These are phyloP conservation scores for Tolypocladium amazonense DNA, from an alignment of 2,329 filamentous ascomycete genomes.

Conservation along the genomic window DNA sequence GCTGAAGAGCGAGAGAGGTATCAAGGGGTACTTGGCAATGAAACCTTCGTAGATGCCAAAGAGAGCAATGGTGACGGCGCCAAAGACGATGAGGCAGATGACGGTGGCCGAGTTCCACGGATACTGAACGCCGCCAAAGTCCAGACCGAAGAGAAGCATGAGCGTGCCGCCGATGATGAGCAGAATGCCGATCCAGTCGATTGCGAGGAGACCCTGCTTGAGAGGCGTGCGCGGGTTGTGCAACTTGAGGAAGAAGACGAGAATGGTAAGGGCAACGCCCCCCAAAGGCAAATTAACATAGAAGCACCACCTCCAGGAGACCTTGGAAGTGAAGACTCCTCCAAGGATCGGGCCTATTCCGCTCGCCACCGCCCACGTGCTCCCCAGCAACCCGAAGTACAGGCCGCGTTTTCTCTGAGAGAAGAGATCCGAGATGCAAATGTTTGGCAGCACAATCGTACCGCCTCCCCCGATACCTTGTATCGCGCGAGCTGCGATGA, in stretches of 20 bases:
- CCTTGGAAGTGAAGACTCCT: constrained; percentile 54
- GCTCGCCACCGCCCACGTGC: constrained; percentile 54
- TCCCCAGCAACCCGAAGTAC: constrained; percentile 42
- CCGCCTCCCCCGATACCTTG: constrained; percentile 49
- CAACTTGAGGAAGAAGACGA: constrained; percentile 54
- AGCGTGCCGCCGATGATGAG: constrained; percentile 66
- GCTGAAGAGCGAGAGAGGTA: constrained; percentile 63
- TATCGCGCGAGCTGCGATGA: constrained; percentile 44
- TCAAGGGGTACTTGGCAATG: constrained; percentile 65
- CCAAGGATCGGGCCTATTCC: constrained; percentile 57
- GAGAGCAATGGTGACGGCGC: constrained; percentile 47
- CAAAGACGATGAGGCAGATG: constrained; percentile 69
- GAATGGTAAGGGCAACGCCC: constrained; percentile 33
- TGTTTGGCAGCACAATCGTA: constrained; percentile 49
- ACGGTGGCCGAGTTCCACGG: constrained; percentile 69
- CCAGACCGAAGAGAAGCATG: constrained; percentile 78
- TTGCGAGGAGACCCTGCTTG: constrained; percentile 49
- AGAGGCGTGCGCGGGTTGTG: constrained; percentile 58
- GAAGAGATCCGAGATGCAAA: constrained; percentile 46
- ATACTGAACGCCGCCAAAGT: constrained; percentile 67
- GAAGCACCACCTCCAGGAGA: constrained; percentile 61
- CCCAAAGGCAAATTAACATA: constrained; percentile 50
- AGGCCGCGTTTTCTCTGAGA: constrained; percentile 38
- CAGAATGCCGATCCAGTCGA: constrained; percentile 46
- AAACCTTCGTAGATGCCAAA: constrained; percentile 68